Base-by-base conservation (phyloP, 2,329 filamentous ascomycete genomes). In the Xylaria sp. region DNA sequence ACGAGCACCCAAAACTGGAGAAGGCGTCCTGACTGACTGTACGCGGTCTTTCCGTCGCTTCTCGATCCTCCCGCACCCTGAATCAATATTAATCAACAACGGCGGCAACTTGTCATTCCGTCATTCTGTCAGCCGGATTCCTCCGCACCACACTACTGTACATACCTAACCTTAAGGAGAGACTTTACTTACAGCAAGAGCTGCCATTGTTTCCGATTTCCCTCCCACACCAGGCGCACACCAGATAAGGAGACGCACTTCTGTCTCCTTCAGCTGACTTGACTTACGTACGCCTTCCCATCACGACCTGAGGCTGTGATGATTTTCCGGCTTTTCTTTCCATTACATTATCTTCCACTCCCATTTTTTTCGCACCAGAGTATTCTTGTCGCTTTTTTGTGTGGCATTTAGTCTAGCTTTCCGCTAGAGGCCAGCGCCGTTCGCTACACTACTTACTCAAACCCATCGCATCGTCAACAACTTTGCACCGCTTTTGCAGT, bases 31-130 rank as follows among this genome's bases (percentile, higher is more conserved):
- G n/a, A n/a, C n/a, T n/a, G n/a, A n/a, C n/a, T n/a, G 53, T 38
- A 54, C 38, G 27, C 41, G 47, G 52, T 40, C 25, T 54, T 53
- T 29, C 61, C 57, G 51, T 53, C 31, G 21, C 33, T 41, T 23
- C 15, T 51, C 23, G 19, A 52, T 56, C 58, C 58, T 55, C 38
- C 54, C 4, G 27, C 38, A 41, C 29, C 38, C 38, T 54, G 11
- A 21, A 25, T 19, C 25, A 31, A 23, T 37, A 51, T 11, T 21
- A 51, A 35, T 23, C n/a, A 41, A 13, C 31, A 35, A 7, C n/a
- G n/a, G n/a, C n/a, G n/a, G n/a, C n/a, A 52, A 23, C 38, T 54
- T 47, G 37, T 17, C 15, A 37, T 33, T 58, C n/a, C n/a, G n/a
- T n/a, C n/a, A n/a, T n/a, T n/a, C n/a, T n/a, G n/a, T n/a, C 53